A percentile compares a stretch with the other conserved stretches of the same genome.
These are phyloP conservation scores for Aspergillus conjunctus DNA, from an alignment of 495 filamentous ascomycete genomes.

Conservation along the genomic window DNA sequence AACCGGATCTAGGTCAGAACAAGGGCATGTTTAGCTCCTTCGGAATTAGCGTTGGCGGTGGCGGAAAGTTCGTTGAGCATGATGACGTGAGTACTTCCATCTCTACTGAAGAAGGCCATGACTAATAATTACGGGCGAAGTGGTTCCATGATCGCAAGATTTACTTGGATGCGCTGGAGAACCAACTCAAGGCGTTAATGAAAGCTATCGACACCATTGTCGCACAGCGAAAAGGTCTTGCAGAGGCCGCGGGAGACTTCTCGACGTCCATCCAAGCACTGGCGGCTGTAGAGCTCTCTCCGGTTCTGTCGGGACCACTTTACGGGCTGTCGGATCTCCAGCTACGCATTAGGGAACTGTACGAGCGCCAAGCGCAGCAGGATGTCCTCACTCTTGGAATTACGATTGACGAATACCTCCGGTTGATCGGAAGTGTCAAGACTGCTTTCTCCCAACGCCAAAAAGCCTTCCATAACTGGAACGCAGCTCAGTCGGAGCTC, in stretches of 20 bases:
- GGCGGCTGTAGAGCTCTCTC: slow-evolving; percentile 83
- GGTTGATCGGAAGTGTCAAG: slow-evolving; percentile 90
- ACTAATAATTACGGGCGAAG: slow-evolving; percentile 41
- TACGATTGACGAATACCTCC: slow-evolving; percentile 97
- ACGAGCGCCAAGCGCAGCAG: slow-evolving; percentile 95
- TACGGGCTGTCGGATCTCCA: slow-evolving; percentile 91
- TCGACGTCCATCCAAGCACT: slow-evolving; percentile 87
- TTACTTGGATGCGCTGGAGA: slow-evolving; percentile 93
- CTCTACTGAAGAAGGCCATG: not conserved
- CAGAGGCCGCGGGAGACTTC: slow-evolving; percentile 92
- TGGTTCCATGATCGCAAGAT: slow-evolving; percentile 97
- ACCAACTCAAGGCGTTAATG: slow-evolving; percentile 88
- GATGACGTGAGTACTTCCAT: slow-evolving; percentile 74
- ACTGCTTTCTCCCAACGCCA: slow-evolving; percentile 89
- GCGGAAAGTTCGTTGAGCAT: slow-evolving; percentile 92
- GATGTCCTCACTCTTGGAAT: slow-evolving; percentile 95
- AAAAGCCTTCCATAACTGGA: slow-evolving; percentile 93
- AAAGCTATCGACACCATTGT: slow-evolving; percentile 94
- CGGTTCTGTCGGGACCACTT: slow-evolving; percentile 83
- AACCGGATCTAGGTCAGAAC: slow-evolving; percentile 81
- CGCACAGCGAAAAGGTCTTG: slow-evolving; percentile 83
- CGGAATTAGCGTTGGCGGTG: slow-evolving; percentile 71
- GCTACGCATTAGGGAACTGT: slow-evolving; percentile 88
- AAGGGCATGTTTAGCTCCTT: slow-evolving; percentile 90
- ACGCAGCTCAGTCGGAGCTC: slow-evolving; percentile 82